These are phyloP conservation scores for Plantago coronopus DNA, from an alignment of 305 asterid species.

Conservation along the genomic window DNA sequence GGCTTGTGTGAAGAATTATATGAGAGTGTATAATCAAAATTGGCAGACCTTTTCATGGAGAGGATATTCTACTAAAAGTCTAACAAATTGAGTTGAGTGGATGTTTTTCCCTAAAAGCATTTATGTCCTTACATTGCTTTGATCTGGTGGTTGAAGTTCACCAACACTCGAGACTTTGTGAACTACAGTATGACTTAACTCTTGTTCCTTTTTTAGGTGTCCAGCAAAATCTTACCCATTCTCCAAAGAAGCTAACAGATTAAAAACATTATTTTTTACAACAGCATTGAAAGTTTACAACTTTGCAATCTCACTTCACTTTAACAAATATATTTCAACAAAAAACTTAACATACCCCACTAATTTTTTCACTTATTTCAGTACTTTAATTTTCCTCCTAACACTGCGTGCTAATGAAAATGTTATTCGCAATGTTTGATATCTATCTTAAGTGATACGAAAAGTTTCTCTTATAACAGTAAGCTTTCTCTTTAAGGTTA, in stretches of 20 bases:
- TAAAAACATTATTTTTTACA: too few relatives aligned
- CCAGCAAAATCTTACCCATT: too few relatives aligned
- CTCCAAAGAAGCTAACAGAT: too few relatives aligned
- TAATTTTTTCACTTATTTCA: too few relatives aligned
- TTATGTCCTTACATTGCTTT: background rate
- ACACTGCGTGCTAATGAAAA: too few relatives aligned
- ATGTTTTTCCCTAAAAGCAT: slow-evolving; percentile 1
- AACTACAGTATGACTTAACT: background rate
- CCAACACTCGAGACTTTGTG: background rate
- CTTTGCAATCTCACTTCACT: too few relatives aligned
- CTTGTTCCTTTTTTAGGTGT: background rate
- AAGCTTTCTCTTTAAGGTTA: too few relatives aligned
- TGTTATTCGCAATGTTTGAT: too few relatives aligned
- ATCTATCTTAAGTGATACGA: background rate
- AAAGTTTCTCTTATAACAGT: background rate
- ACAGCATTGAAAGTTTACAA: too few relatives aligned
- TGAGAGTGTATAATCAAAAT: background rate
- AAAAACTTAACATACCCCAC: too few relatives aligned
- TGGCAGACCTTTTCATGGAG: background rate
- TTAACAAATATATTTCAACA: too few relatives aligned
- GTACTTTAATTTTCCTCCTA: too few relatives aligned
- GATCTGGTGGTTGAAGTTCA: background rate
- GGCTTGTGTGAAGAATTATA: background rate
- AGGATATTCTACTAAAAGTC: slow-evolving; percentile 4
- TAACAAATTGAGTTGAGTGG: background rate